These are phyloP conservation scores for Borovskyia barvae DNA, from an alignment of 208 protist genomes.

Conservation along the genomic window DNA sequence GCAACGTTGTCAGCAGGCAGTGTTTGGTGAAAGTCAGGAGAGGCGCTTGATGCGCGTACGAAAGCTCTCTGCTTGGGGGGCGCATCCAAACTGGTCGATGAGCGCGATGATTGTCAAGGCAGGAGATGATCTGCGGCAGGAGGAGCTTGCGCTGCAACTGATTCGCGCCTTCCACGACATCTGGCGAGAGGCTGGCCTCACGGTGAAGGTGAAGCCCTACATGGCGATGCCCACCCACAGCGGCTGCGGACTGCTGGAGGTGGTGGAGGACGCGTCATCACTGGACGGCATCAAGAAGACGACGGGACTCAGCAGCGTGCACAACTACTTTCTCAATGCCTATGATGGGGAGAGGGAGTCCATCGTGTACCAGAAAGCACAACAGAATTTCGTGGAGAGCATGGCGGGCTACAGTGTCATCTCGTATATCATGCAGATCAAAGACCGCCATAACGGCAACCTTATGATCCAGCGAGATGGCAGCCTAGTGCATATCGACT, in stretches of 20 bases:
- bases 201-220: conserved; percentile 79
- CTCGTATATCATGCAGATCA: conserved; percentile 94
- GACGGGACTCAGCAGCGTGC: conserved; percentile 52
- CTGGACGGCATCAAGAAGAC: conserved; percentile 92
- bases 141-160: conserved; percentile 92
- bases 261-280: conserved; percentile 82
- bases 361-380: conserved; percentile 52
- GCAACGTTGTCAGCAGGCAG: conserved; percentile 30
- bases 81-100: conserved; percentile 85
- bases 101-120: conserved; percentile 90
- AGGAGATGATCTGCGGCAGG: conserved; percentile 92
- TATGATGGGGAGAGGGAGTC: conserved; percentile 72
- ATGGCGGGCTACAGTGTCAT: conserved; percentile 95
- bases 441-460: conserved; percentile 96
- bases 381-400: conserved; percentile 93
- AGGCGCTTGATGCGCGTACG: conserved; percentile 56
- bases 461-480: conserved; percentile 92
- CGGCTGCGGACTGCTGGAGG: conserved; percentile 88
- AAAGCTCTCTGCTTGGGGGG: conserved; percentile 66
- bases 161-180: conserved; percentile 83
- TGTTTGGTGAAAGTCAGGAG: conserved; percentile 66
- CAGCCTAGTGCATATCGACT: conserved; percentile 96
- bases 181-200: conserved; percentile 84
- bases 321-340: conserved; percentile 76
- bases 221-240: conserved; percentile 65